A percentile compares a stretch with the other conserved stretches of the same genome.
Conservation (phyloP, 2,329 filamentous ascomycete species). For the Colletotrichum sublineola region DNA sequence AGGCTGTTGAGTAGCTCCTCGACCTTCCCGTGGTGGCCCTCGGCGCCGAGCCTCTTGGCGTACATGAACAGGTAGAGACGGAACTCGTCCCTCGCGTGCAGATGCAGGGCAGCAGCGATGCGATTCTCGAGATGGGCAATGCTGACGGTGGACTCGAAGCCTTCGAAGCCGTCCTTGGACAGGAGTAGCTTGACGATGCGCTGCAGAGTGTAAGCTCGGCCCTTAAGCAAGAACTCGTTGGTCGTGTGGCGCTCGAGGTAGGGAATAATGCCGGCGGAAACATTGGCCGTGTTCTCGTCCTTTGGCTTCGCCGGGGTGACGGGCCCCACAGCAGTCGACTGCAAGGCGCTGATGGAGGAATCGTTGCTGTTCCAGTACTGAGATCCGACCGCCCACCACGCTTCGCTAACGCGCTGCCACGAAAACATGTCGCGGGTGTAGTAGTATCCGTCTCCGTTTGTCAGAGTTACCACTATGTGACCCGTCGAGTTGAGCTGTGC, state of each 20-base stretch:
- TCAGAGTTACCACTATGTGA: constrained; percentile 88
- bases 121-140: constrained; percentile 97
- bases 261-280: constrained; percentile 93
- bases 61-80: constrained; percentile 98
- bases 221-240: constrained; percentile 90
- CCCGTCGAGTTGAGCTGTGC: constrained; percentile 92
- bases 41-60: constrained; percentile 92
- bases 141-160: constrained; percentile 89
- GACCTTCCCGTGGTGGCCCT: constrained; percentile 88
- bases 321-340: constrained; percentile 76
- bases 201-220: constrained; percentile 90
- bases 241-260: constrained; percentile 95
- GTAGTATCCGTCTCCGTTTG: constrained; percentile 93
- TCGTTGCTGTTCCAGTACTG: constrained; percentile 99
- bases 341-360: constrained; percentile 84
- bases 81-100: constrained; percentile 93
- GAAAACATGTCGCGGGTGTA: constrained; percentile 88
- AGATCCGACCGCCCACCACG: constrained; percentile 97
- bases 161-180: constrained; percentile 90
- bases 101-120: constrained; percentile 86
- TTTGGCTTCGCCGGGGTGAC: constrained; percentile 61
- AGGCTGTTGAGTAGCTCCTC: constrained; percentile 90
- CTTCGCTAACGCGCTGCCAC: constrained; percentile 96
- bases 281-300: constrained; percentile 65
- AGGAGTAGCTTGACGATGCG: constrained; percentile 90